Evolutionary conservation across 2,329 filamentous ascomycete genomes (phyloP).

Genomic region (Botrytis elliptica): DNA sequence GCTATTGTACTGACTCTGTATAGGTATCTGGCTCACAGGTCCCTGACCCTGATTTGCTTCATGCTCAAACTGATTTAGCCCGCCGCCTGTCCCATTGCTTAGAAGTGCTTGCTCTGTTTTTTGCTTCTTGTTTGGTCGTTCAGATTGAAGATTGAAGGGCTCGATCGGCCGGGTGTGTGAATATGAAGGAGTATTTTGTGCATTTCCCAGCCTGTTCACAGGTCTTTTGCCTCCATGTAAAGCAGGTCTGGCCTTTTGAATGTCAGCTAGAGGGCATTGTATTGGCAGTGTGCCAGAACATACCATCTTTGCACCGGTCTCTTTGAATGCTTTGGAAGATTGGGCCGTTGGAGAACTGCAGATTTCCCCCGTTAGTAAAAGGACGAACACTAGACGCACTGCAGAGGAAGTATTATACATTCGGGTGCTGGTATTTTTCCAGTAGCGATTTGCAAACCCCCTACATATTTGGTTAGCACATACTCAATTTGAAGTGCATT

Average conservation of each 20-base stretch:
- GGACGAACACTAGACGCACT: not conserved
- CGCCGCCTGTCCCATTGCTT: not conserved
- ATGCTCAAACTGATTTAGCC: not conserved
- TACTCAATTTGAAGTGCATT: too few species aligned
- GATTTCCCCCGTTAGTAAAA: not conserved
- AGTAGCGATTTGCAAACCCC: not conserved
- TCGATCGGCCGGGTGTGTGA: not conserved
- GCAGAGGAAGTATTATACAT: not conserved
- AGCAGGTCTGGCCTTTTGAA: not conserved
- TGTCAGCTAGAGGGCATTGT: not conserved
- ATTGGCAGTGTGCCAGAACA: not conserved
- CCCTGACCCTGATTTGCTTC: not conserved
- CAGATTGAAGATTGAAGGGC: not conserved
- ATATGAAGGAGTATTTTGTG: not conserved
- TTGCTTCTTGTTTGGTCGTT: not conserved
- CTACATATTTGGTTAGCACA: not conserved
- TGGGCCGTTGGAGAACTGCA: not conserved
- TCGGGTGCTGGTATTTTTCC: not conserved
- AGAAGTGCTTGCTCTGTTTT: not conserved
- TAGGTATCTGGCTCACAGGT: not conserved
- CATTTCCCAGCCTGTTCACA: not conserved
- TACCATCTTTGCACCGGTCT: not conserved
- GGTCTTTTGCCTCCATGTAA: not conserved
- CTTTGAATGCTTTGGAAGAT: not conserved
- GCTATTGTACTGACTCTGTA: slow-evolving; percentile 10